Conservation (phyloP, 768 basidiomycete species). For the Dacryopinax primogenitus region DNA sequence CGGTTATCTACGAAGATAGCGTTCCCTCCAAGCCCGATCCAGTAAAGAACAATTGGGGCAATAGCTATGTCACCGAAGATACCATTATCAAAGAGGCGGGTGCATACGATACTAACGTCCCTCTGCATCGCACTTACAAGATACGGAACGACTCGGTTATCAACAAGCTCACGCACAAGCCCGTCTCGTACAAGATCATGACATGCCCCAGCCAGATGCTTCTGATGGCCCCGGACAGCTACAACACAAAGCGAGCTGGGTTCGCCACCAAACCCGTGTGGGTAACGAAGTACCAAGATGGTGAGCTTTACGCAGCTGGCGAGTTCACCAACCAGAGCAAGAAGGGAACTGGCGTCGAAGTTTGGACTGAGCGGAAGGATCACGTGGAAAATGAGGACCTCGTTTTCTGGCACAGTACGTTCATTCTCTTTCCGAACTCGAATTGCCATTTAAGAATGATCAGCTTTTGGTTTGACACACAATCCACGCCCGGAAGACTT, state of each 20-base stretch:
- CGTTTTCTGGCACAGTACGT: constrained; percentile 22
- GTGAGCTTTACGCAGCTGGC: constrained; percentile 21
- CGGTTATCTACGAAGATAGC: constrained; percentile 11
- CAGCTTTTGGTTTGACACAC: constrained; percentile 24
- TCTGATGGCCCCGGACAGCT: constrained; percentile 19
- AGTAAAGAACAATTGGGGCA: constrained; percentile 10
- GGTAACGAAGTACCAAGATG: constrained; percentile 21
- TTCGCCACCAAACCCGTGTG: constrained; percentile 21
- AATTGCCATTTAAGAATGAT: not conserved
- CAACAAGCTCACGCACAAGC: constrained; percentile 20
- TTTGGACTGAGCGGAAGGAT: constrained; percentile 21
- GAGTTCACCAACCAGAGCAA: constrained; percentile 22
- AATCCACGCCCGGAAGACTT: constrained; percentile 24
- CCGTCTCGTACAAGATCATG: constrained; percentile 23
- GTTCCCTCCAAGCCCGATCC: constrained; percentile 10
- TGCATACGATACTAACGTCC: constrained; percentile 1
- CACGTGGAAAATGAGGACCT: constrained; percentile 19
- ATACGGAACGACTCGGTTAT: constrained; percentile 20
- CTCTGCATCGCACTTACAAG: constrained; percentile 12
- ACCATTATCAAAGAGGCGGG: constrained; percentile 4
- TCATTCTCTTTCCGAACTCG: not conserved
- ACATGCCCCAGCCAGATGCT: constrained; percentile 21
- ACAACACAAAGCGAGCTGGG: constrained; percentile 18
- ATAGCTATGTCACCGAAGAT: constrained; percentile 8
- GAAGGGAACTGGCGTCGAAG: constrained; percentile 18